Evolutionary conservation across 352 stramenopile species (phyloP).

Genomic region (Pythium phragmitis): DNA sequence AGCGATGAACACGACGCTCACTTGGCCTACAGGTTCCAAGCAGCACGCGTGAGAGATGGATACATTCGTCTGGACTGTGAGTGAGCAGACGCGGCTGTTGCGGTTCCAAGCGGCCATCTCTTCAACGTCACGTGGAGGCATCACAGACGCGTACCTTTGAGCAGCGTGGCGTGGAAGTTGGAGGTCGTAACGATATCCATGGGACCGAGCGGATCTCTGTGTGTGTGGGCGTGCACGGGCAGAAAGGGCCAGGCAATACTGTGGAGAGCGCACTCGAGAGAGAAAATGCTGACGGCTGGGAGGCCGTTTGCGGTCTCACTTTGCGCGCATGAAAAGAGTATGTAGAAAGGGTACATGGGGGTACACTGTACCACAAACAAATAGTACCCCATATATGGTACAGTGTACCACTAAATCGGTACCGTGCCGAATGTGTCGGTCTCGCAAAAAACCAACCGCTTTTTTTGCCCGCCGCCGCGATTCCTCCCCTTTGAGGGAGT

Average conservation of each 20-base stretch:
- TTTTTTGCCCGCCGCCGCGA: slow-evolving; percentile 11
- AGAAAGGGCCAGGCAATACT: background rate
- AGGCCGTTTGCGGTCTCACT: background rate
- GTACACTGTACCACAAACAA: slow-evolving; percentile 16
- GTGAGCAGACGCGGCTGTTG: slow-evolving; percentile 1
- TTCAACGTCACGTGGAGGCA: background rate
- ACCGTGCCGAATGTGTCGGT: slow-evolving; percentile 17
- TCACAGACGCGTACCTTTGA: slow-evolving; percentile 47
- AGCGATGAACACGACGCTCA: slow-evolving; percentile 82
- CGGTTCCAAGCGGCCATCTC: too few species aligned
- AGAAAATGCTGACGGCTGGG: background rate
- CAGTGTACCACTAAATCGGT: slow-evolving; percentile 20
- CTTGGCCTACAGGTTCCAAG: slow-evolving; percentile 39
- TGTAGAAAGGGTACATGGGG: background rate
- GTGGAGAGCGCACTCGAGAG: background rate
- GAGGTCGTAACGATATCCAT: slow-evolving; percentile 89
- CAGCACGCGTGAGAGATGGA: slow-evolving; percentile 6
- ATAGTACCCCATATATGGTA: slow-evolving; percentile 5
- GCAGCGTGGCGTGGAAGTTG: slow-evolving; percentile 87
- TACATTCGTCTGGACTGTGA: slow-evolving; percentile 6
- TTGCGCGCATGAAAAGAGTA: background rate
- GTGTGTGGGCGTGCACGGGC: too few species aligned
- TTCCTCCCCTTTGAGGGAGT: slow-evolving; percentile 21
- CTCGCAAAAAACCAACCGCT: slow-evolving; percentile 27
- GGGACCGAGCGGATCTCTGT: background rate